Evolutionary conservation across 192 early-diverging fungal species (phyloP).

Genomic region (Rhizophagus clarus): DNA sequence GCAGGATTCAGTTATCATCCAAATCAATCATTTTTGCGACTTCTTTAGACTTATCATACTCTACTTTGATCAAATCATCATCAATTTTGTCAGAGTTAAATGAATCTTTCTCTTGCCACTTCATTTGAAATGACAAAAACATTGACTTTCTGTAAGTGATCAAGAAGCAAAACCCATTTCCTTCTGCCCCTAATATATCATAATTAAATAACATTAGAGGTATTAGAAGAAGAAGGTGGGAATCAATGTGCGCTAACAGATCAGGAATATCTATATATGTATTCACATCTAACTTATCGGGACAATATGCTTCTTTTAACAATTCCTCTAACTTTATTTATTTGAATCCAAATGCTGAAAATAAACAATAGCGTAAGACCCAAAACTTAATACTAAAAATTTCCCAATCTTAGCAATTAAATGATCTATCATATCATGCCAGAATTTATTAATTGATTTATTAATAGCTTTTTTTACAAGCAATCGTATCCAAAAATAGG

Average conservation of each 20-base stretch:
- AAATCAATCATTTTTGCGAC: not conserved
- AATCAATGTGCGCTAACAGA: not conserved
- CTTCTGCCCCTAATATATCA: not conserved
- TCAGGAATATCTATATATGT: not conserved
- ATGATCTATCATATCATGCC: not conserved
- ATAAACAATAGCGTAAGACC: not conserved
- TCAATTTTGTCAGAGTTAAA: not conserved
- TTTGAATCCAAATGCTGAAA: not conserved
- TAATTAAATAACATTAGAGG: too few relatives aligned
- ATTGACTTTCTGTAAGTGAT: not conserved
- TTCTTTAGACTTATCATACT: not conserved
- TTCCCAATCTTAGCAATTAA: slow-evolving; percentile 7
- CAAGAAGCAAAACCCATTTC: not conserved
- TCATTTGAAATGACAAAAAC: not conserved
- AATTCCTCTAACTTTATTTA: not conserved
- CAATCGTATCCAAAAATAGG: not conserved
- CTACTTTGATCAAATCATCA: not conserved
- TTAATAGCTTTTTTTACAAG: not conserved
- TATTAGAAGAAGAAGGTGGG: not conserved
- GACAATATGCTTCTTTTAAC: not conserved
- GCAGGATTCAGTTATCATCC: not conserved
- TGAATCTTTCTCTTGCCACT: not conserved
- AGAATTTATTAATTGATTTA: not conserved
- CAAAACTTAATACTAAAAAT: not conserved
- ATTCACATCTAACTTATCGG: not conserved